These are phyloP conservation scores for Phylloporus sp. DNA, from an alignment of 768 basidiomycete species.

Conservation along the genomic window DNA sequence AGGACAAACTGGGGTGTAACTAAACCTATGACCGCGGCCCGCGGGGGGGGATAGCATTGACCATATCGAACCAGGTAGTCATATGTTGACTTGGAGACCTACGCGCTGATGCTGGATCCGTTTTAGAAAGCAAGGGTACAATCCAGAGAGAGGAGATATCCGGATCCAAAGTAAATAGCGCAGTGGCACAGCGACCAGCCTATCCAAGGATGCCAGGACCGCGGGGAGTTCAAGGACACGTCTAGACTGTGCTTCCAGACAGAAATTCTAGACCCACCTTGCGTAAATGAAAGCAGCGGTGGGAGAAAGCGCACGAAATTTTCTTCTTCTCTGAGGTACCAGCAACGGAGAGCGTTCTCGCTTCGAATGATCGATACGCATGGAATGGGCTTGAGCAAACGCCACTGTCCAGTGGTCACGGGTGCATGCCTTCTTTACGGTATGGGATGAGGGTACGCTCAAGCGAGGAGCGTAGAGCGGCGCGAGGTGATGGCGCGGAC, in stretches of 20 bases:
- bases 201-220: conserved; percentile 6
- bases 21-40: background rate
- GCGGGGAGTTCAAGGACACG: conserved; percentile 7
- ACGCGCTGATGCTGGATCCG: background rate
- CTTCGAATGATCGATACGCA: conserved; percentile 7
- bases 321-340: conserved; percentile 4
- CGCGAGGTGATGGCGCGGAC: conserved; percentile 1
- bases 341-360: conserved; percentile 1
- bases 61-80: background rate
- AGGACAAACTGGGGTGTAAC: conserved; percentile 2
- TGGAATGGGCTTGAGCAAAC: background rate
- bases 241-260: conserved; percentile 4
- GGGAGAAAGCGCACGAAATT: conserved; percentile 5
- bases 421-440: conserved; percentile 1
- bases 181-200: background rate
- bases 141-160: conserved; percentile 5
- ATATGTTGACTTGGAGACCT: conserved; percentile 1
- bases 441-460: conserved; percentile 7
- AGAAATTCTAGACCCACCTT: conserved; percentile 8
- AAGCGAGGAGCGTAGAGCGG: conserved; percentile 13
- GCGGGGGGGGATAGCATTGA: too few species aligned
- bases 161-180: conserved; percentile 8
- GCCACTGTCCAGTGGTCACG: conserved; percentile 6
- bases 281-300: conserved; percentile 15
- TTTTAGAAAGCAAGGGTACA: conserved; percentile 7